These are phyloP conservation scores for Xylaria curta DNA, from an alignment of 495 filamentous ascomycete species.

Conservation along the genomic window DNA sequence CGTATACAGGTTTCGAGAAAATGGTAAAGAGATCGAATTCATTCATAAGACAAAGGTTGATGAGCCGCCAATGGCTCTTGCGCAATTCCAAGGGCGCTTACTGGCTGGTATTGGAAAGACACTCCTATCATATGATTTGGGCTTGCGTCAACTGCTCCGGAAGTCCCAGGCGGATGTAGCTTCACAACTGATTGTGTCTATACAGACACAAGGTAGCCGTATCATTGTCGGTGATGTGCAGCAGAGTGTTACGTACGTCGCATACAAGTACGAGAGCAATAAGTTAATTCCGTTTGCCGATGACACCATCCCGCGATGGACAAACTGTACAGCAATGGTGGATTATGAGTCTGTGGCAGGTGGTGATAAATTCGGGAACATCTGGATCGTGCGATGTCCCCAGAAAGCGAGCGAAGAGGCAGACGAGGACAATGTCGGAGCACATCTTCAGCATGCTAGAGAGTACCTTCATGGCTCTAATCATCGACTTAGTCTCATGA, in stretches of 20 bases:
- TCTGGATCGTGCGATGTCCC: conserved; percentile 91
- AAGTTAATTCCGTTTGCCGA: conserved; percentile 90
- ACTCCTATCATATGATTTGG: conserved; percentile 87
- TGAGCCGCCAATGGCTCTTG: conserved; percentile 84
- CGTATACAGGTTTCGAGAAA: conserved; percentile 88
- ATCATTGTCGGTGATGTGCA: conserved; percentile 92
- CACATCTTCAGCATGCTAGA: conserved; percentile 85
- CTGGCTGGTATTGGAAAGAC: conserved; percentile 82
- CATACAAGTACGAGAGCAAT: conserved; percentile 93
- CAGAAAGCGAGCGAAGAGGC: conserved; percentile 84
- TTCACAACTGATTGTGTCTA: conserved; percentile 80
- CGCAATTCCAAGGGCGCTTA: conserved; percentile 90
- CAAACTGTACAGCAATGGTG: conserved; percentile 85
- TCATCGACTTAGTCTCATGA: conserved; percentile 81
- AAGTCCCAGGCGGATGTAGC: conserved; percentile 85
- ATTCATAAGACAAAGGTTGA: conserved; percentile 95
- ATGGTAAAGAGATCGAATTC: conserved; percentile 86
- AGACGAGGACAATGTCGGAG: conserved; percentile 90
- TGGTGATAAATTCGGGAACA: conserved; percentile 96
- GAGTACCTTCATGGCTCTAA: conserved; percentile 88
- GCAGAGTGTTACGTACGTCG: conserved; percentile 87
- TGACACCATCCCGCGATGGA: conserved; percentile 88
- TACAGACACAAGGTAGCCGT: conserved; percentile 90
- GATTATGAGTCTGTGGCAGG: conserved; percentile 97
- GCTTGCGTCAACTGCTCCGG: conserved; percentile 85